Percentiles rank a stretch among this genome's conserved stretches.
phyloP scores from a whole-genome alignment of 257 asterid genomes.

The Plantago major region DNA sequence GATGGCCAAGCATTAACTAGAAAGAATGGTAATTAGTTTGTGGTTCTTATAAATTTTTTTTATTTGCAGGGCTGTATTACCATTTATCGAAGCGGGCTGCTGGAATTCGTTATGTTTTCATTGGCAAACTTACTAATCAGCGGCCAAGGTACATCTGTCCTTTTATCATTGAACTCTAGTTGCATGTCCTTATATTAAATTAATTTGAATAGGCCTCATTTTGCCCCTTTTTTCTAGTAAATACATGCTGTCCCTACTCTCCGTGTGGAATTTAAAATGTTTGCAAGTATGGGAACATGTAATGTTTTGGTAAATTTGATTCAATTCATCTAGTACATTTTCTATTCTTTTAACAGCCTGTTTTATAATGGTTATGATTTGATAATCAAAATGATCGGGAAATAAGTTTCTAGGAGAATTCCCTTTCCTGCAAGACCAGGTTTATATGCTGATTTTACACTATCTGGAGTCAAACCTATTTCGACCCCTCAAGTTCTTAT shows the following conservation, averaged over 20 bases:
- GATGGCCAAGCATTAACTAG: slow-evolving; percentile 10
- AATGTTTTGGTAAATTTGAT: neutral
- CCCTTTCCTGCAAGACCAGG: slow-evolving; percentile 1
- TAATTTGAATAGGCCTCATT: neutral
- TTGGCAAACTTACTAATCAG: slow-evolving; percentile 86
- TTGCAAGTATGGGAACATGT: neutral
- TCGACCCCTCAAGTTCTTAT: neutral
- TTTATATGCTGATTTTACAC: slow-evolving; percentile 7
- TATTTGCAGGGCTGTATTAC: slow-evolving; percentile 71
- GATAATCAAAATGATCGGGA: slow-evolving; percentile 1
- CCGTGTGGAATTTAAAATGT: neutral
- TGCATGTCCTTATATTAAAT: neutral
- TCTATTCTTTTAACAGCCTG: neutral
- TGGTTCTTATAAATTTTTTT: slow-evolving; percentile 18
- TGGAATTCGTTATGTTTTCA: slow-evolving; percentile 85
- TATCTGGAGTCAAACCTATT: neutral
- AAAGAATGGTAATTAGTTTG: slow-evolving; percentile 1
- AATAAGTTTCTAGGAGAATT: slow-evolving; percentile 9
- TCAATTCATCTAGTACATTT: neutral
- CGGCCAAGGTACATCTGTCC: slow-evolving; percentile 65
- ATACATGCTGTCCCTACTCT: neutral
- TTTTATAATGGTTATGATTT: neutral
- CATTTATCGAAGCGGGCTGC: slow-evolving; percentile 91
- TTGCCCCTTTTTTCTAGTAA: neutral
- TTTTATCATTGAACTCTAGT: slow-evolving; percentile 1